Percentiles rank a stretch among this genome's conserved stretches.
phyloP scores from a whole-genome alignment of 1,139 yeast species.

The Blastobotrys ciferrii region DNA sequence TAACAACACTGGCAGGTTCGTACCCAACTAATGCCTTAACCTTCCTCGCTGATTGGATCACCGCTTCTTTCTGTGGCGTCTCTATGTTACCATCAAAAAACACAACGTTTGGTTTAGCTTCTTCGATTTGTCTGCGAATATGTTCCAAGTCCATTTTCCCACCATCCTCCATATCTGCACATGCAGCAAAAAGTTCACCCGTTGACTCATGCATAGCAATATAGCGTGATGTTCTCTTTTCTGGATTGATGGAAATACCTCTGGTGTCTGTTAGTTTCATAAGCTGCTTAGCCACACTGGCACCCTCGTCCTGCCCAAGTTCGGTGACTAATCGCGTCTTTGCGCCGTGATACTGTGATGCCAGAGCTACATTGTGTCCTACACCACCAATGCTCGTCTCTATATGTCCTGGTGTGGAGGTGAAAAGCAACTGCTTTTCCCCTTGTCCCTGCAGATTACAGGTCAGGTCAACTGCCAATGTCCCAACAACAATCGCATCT shows the following conservation, averaged over 20 bases:
- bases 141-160: constrained; percentile 49
- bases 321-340: constrained; percentile 53
- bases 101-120: constrained; percentile 41
- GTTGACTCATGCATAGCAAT: constrained; percentile 58
- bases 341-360: constrained; percentile 35
- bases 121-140: constrained; percentile 35
- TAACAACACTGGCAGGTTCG: constrained; percentile 77
- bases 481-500: constrained; percentile 56
- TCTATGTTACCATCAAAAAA: constrained; percentile 72
- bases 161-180: constrained; percentile 79
- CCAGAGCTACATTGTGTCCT: constrained; percentile 71
- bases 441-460: constrained; percentile 34
- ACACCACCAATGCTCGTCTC: constrained; percentile 75
- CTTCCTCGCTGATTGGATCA: constrained; percentile 35
- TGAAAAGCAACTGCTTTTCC: constrained; percentile 41
- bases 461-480: constrained; percentile 73
- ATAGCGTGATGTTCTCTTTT: constrained; percentile 62
- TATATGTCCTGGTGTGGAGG: constrained; percentile 72
- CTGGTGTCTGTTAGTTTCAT: constrained; percentile 34
- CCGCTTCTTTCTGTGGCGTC: constrained; percentile 39
- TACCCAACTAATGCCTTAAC: constrained; percentile 44
- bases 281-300: background rate
- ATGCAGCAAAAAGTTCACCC: constrained; percentile 71
- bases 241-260: constrained; percentile 41
- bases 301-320: constrained; percentile 55